phyloP scores from a whole-genome alignment of 495 filamentous ascomycete species.

The Usnea hakonensis region DNA sequence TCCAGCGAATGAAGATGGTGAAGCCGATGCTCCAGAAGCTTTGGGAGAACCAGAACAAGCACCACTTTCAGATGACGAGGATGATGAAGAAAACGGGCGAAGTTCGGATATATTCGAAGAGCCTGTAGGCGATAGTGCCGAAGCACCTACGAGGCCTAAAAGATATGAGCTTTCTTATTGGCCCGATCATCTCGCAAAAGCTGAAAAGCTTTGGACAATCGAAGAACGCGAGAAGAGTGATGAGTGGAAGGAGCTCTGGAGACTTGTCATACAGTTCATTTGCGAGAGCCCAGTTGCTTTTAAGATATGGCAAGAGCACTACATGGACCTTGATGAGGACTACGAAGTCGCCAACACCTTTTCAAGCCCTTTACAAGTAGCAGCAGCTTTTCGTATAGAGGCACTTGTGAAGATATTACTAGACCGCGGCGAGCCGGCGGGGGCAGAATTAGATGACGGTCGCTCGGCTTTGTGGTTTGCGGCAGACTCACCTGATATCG shows the following conservation, averaged over 20 bases:
- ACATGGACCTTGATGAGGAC: background rate
- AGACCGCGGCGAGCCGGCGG: slow-evolving; percentile 1
- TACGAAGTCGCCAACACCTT: background rate
- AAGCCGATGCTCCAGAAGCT: background rate
- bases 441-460: background rate
- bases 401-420: background rate
- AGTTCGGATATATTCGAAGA: background rate
- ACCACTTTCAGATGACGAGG: background rate
- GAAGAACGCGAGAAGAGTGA: slow-evolving; percentile 2
- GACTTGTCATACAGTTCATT: background rate
- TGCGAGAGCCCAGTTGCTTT: background rate
- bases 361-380: slow-evolving; percentile 1
- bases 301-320: background rate
- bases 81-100: background rate
- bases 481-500: background rate
- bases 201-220: background rate
- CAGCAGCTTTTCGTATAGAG: background rate
- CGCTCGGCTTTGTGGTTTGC: slow-evolving; percentile 5
- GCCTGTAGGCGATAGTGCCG: background rate
- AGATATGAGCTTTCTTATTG: background rate
- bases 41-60: background rate
- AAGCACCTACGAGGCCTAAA: background rate
- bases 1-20: background rate
- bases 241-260: background rate
- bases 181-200: background rate